Evolutionary conservation across 305 asterid genomes (phyloP), one percentile per base, ranked within the genome.

Genomic region (Monarda citriodora): DNA sequence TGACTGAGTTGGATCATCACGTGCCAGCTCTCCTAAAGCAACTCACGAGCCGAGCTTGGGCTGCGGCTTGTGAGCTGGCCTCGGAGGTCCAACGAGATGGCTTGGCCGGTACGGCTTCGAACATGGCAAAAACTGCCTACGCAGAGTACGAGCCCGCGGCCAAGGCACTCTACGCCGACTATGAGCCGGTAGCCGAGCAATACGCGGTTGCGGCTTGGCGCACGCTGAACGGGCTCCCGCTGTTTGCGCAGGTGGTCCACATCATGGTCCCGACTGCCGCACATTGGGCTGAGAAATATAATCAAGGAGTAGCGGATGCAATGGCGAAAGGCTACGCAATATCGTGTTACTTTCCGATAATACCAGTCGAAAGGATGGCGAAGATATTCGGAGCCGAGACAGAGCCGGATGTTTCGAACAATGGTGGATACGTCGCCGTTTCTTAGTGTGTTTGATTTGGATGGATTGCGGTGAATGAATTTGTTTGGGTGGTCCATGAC

Each of bases 281-380:
- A 0, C 75, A 83, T 56, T 85, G 86, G 93, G 86, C 86, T 12
- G 98, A 91, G 77, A 83, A 76, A 70, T 91, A 91, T 54, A 91
- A 91, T 25, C 79, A 69, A 32, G 66, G 69, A 6, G 85, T 85
- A 72, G 63, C 66, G 5, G 62, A 60, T 18, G 66, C 78, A 32
- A 74, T 69, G 1, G 79, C 68, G 56, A 82, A 51, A 54, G 94
- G 96, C 21, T 82, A 78, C 20, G 38, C 64, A 49, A 65, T 53
- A 69, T 78, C 88, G 71, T 46, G 12, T 64, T 88, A 85, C 71
- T 54, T 91, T 54, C 98, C 96, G 7, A n/a, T 78, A 20, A 78
- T 91, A 51, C 94, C 96, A 22, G 57, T 74, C 5, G 95, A 82
- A 59, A 85, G 75, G 74, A 91, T 91, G 14, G 88, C 79, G 5